A percentile compares a stretch with the other conserved stretches of the same genome.
Evolutionary conservation across 257 asterid species (phyloP).

Genomic region (Penstemon barbatus): DNA sequence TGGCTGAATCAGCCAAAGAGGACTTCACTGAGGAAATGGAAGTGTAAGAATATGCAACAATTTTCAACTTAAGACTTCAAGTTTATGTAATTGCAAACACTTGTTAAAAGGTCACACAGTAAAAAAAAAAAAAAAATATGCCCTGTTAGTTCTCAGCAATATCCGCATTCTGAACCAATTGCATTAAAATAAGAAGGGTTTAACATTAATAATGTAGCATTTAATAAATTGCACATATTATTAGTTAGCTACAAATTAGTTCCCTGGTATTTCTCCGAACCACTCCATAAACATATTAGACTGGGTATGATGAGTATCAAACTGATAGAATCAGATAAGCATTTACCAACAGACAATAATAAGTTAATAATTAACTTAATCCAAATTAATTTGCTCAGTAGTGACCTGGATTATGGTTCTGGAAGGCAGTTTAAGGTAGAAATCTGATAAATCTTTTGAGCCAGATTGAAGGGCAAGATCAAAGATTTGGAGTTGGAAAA

Average conservation of each 20-base stretch:
- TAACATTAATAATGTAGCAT: conserved; percentile 2
- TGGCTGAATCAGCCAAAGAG: conserved; percentile 72
- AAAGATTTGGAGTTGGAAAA: conserved; percentile 76
- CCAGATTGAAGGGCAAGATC: conserved; percentile 69
- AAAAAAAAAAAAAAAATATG: too few species aligned
- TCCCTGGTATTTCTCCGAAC: background rate
- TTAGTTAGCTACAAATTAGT: background rate
- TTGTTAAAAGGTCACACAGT: conserved; percentile 8
- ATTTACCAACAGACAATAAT: background rate
- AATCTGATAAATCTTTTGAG: conserved; percentile 25
- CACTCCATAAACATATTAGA: conserved; percentile 14
- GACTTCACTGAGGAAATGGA: conserved; percentile 72
- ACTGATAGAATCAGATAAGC: conserved; percentile 10
- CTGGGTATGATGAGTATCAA: background rate
- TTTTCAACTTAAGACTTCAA: conserved; percentile 24
- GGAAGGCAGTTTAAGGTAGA: conserved; percentile 22
- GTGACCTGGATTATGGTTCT: conserved; percentile 22
- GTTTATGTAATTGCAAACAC: conserved; percentile 5
- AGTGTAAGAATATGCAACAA: conserved; percentile 50
- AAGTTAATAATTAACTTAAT: conserved; percentile 7
- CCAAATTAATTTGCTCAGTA: conserved; percentile 14
- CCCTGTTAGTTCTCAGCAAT: too few species aligned
- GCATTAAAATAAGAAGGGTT: background rate
- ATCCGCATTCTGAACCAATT: too few species aligned
- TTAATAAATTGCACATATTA: background rate